Evolutionary conservation across 1,139 yeast species (phyloP).

Genomic region (Arxiozyma heterogenica): DNA sequence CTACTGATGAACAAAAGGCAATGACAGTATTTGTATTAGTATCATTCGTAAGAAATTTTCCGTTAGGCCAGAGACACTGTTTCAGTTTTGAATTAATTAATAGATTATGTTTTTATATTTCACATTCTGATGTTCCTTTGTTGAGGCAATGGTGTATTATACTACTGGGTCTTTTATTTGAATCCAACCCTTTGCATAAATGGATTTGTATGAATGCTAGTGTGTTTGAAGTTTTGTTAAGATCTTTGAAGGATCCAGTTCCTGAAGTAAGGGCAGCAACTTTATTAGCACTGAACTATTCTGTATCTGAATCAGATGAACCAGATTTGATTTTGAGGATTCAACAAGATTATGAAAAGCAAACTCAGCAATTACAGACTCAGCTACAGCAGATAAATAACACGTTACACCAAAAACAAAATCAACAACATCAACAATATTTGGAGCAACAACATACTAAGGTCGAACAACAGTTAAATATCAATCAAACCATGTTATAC

Average conservation of each 20-base stretch:
- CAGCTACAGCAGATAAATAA: constrained; percentile 26
- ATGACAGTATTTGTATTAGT: constrained; percentile 90
- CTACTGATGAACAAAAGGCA: constrained; percentile 79
- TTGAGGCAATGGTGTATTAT: constrained; percentile 88
- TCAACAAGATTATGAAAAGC: constrained; percentile 29
- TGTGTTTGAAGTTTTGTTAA: constrained; percentile 46
- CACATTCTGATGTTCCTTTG: constrained; percentile 71
- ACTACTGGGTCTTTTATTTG: constrained; percentile 70
- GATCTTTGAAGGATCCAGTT: constrained; percentile 71
- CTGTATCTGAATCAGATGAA: constrained; percentile 44
- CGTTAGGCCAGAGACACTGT: constrained; percentile 72
- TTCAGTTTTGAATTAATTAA: constrained; percentile 63
- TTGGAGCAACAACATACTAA: constrained; percentile 27
- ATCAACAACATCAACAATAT: constrained; percentile 17
- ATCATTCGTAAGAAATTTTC: constrained; percentile 70
- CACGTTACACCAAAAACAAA: constrained; percentile 19
- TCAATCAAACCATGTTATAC: constrained; percentile 23
- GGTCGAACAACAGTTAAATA: constrained; percentile 27
- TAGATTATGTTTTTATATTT: constrained; percentile 58
- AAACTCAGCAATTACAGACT: constrained; percentile 26
- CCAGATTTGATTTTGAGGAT: constrained; percentile 26
- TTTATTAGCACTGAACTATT: constrained; percentile 62
- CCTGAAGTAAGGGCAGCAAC: constrained; percentile 93
- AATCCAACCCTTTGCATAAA: constrained; percentile 65
- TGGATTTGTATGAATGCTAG: constrained; percentile 64